Evolutionary conservation across 148 eudicot genomes (phyloP).

Genomic region (Bassia scoparia): DNA sequence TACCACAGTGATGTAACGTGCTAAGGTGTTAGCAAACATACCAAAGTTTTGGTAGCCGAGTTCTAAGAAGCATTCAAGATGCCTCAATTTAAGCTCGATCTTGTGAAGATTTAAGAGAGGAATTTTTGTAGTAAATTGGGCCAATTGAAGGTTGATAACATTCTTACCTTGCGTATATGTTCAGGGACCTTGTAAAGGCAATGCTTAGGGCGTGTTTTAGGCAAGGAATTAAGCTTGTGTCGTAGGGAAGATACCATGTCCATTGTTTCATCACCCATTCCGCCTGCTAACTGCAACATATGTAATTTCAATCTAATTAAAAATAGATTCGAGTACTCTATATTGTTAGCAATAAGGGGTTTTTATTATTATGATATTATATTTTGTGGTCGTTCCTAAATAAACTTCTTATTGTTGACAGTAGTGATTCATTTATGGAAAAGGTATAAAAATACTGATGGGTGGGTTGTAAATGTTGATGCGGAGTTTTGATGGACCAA

Average conservation of each 20-base stretch:
- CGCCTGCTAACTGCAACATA: no score
- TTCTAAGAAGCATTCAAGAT: background rate
- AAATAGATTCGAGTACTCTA: no score
- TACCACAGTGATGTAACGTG: background rate
- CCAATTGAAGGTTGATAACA: slow-evolving; percentile 2
- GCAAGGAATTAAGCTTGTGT: background rate
- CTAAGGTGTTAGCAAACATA: background rate
- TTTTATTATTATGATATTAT: no score
- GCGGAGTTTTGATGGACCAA: no score
- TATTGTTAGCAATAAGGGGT: no score
- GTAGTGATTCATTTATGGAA: no score
- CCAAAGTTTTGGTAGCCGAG: background rate
- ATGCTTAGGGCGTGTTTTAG: background rate
- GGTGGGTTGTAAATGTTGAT: no score
- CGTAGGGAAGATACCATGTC: background rate
- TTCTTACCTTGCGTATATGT: background rate
- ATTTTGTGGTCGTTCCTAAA: no score
- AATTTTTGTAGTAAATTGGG: background rate
- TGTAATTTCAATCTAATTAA: no score
- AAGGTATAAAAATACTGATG: no score
- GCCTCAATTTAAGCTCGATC: slow-evolving; percentile 9
- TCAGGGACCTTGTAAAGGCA: background rate
- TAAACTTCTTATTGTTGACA: no score
- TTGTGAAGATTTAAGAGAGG: background rate
- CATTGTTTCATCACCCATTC: background rate